phyloP scores from a whole-genome alignment of 805 yeast genomes.

The Wickerhamomyces bisporus region DNA sequence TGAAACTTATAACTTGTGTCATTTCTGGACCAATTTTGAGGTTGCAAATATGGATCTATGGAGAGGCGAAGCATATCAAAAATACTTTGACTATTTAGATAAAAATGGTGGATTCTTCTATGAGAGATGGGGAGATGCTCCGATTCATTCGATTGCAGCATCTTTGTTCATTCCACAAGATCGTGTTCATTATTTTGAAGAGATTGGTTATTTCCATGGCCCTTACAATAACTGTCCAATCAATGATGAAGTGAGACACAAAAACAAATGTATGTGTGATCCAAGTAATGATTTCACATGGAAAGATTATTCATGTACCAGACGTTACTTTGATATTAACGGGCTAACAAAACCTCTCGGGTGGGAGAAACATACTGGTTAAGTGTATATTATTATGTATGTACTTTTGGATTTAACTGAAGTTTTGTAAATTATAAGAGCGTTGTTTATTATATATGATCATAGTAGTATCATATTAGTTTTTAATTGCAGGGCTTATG shows the following conservation, averaged over 20 bases:
- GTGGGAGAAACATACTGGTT: conserved; percentile 58
- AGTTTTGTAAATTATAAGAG: too few species aligned
- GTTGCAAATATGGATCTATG: conserved; percentile 70
- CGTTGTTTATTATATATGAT: too few species aligned
- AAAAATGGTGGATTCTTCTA: conserved; percentile 87
- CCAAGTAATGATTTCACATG: conserved; percentile 71
- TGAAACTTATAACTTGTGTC: conserved; percentile 70
- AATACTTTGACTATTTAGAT: conserved; percentile 72
- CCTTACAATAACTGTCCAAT: conserved; percentile 81
- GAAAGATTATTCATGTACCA: conserved; percentile 68
- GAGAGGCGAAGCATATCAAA: conserved; percentile 64
- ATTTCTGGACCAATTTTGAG: conserved; percentile 91
- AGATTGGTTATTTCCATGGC: conserved; percentile 78
- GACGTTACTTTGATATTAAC: conserved; percentile 52
- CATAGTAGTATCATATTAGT: too few species aligned
- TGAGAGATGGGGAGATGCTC: conserved; percentile 95
- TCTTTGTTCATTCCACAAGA: conserved; percentile 67
- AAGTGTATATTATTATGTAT: not conserved
- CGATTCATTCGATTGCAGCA: conserved; percentile 86
- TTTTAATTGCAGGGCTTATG: too few species aligned
- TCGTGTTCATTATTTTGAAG: conserved; percentile 74
- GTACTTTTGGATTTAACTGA: too few species aligned
- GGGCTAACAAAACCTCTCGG: conserved; percentile 58
- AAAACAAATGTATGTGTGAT: conserved; percentile 66
- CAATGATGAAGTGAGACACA: conserved; percentile 51